Evolutionary conservation across 306 rosid species (phyloP).

Genomic region (Citrullus colocynthis): DNA sequence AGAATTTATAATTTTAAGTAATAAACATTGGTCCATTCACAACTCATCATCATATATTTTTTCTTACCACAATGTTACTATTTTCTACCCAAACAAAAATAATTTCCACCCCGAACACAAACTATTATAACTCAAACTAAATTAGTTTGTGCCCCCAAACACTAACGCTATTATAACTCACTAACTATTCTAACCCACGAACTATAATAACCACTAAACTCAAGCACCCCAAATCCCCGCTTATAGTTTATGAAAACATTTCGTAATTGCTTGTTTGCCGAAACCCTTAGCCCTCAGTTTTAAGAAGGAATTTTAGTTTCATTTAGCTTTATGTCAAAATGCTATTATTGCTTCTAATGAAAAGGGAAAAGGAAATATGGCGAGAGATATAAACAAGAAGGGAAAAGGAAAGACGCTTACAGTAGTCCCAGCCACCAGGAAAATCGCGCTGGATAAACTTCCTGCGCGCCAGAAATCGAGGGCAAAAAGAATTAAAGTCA

Average conservation of each 20-base stretch:
- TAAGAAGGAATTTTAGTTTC: not conserved
- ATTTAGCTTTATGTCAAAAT: not conserved
- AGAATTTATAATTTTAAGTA: not conserved
- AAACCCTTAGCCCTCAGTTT: not conserved
- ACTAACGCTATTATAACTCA: no score
- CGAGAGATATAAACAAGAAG: not conserved
- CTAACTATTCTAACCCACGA: no score
- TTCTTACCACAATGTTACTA: no score
- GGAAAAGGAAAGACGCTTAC: constrained; percentile 16
- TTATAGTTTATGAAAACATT: not conserved
- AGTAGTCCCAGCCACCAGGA: constrained; percentile 65
- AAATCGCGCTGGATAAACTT: constrained; percentile 54
- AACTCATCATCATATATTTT: not conserved
- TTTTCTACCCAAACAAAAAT: no score
- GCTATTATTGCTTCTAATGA: not conserved
- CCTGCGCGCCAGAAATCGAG: constrained; percentile 16
- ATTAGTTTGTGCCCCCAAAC: no score
- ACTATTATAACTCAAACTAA: no score
- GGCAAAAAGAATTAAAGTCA: not conserved
- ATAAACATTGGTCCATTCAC: not conserved
- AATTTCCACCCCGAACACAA: no score
- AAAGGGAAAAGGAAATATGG: not conserved
- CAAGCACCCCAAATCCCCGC: no score
- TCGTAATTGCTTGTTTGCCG: not conserved
- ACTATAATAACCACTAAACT: no score